Base-by-base conservation (phyloP, 2,329 filamentous ascomycete genomes). In the Cladosporium sp. region DNA sequence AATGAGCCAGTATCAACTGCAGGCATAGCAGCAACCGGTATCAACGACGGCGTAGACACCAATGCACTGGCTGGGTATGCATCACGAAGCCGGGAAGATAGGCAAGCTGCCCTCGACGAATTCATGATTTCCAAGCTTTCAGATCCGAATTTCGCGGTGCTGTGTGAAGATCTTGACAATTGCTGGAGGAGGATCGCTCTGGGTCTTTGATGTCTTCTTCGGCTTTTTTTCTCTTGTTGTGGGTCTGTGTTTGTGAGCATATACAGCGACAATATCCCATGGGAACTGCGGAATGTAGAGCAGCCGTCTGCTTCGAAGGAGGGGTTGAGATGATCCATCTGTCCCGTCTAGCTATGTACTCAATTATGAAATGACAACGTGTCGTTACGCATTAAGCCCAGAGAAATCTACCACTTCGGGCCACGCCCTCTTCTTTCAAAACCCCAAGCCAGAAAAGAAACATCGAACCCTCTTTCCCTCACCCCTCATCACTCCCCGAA, bases 51-150 rank as follows among this genome's bases (percentile, higher is more conserved):
- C 9, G 32, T 51, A 4, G 44, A 64, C 22, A 59, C 50, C 50
- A 56, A 49, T 52, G 76, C 52, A 3, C 45, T 64, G 18, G 60
- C 50, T 50, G 56, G 51, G 50, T 77, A 74, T 52, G 67, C 67
- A 1, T 59, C 62, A 32, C 71, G 72, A 41, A 60, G 66, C 19
- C 63, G 66, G 13, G 70, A 75, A 17, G 61, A 65, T 29, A 69
- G 78, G 7, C 63, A 68, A 40, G 60, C 62, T 8, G 64, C 70
- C 9, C 58, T 81, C n/a, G 74, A 79, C 47, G 64, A 75, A 18
- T 78, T 78, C 55, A 73, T 82, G 48, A 68, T 75, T 32, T 68
- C 70, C n/a, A 70, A 72, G 51, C 66, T 81, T 3, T 68, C 76
- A 22, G 72, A 77, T 53, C 66, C 73, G 3, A 66, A 72, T 17